Conservation (phyloP, 768 basidiomycete genomes). For the Leucosporidium scottii region DNA sequence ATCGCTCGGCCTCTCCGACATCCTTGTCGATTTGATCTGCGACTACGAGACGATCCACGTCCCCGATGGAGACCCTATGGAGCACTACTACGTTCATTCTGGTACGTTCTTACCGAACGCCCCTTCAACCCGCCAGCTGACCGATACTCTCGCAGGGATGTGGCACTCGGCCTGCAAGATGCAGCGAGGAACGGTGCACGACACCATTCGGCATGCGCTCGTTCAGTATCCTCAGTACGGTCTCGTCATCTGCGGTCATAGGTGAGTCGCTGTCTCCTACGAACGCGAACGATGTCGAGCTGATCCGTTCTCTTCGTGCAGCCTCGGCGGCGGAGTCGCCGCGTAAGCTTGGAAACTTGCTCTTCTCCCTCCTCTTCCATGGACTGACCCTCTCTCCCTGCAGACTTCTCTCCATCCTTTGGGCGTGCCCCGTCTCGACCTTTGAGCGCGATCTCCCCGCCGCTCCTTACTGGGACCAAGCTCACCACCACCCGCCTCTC, state of each 20-base stretch:
- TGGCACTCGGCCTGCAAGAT: slow-evolving; percentile 31
- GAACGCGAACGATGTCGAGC: background rate
- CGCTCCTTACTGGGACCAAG: background rate
- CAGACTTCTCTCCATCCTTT: background rate
- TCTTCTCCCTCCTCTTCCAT: slow-evolving; percentile 40
- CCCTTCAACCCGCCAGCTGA: too few species aligned
- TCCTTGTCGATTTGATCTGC: slow-evolving; percentile 45
- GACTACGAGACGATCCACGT: slow-evolving; percentile 40
- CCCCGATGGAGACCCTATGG: slow-evolving; percentile 38
- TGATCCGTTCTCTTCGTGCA: background rate
- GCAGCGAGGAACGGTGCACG: slow-evolving; percentile 40
- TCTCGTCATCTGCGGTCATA: slow-evolving; percentile 43
- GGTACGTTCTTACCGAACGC: too few species aligned
- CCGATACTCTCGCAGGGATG: slow-evolving; percentile 16
- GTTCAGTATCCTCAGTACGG: slow-evolving; percentile 40
- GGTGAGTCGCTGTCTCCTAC: slow-evolving; percentile 7
- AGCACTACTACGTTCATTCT: slow-evolving; percentile 40
- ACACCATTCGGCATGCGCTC: slow-evolving; percentile 40
- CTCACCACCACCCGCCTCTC: slow-evolving; percentile 30
- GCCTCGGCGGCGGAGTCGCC: slow-evolving; percentile 45
- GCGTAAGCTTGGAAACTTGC: slow-evolving; percentile 11
- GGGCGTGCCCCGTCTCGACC: background rate
- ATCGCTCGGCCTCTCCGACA: slow-evolving; percentile 43
- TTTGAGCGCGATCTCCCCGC: slow-evolving; percentile 3
- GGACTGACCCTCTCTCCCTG: slow-evolving; percentile 32